Percentiles rank a stretch among this genome's conserved stretches.
phyloP scores from a whole-genome alignment of 768 basidiomycete species.

The Lentinula detonsa region DNA sequence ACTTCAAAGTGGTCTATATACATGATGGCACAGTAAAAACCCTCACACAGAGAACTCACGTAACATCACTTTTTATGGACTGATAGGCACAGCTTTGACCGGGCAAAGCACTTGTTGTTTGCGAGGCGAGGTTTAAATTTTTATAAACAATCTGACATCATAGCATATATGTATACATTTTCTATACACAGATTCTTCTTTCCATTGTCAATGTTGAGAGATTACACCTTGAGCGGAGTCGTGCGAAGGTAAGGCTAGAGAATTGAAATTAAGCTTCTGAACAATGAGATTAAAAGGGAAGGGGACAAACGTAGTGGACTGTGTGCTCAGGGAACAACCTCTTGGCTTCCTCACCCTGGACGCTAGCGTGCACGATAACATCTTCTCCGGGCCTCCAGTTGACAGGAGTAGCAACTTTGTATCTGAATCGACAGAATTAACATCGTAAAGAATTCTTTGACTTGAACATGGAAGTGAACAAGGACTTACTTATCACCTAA shows the following conservation, averaged over 20 bases:
- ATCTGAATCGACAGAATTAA: slow-evolving; percentile 11
- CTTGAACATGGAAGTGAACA: neutral
- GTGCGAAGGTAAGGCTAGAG: slow-evolving; percentile 84
- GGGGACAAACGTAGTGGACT: slow-evolving; percentile 63
- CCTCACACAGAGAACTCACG: no score
- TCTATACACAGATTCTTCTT: no score
- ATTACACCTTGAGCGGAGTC: slow-evolving; percentile 35
- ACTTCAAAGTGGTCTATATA: no score
- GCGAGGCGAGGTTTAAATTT: no score
- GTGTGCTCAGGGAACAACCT: slow-evolving; percentile 82
- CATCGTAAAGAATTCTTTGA: neutral
- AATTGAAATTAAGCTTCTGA: neutral
- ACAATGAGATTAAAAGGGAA: neutral
- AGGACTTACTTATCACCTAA: slow-evolving; percentile 61
- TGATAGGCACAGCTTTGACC: no score
- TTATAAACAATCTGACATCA: no score
- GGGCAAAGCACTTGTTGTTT: no score
- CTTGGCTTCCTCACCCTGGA: slow-evolving; percentile 85
- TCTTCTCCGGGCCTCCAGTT: slow-evolving; percentile 95
- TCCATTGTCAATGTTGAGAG: neutral
- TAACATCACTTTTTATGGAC: no score
- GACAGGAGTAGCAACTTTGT: slow-evolving; percentile 82
- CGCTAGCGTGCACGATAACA: slow-evolving; percentile 86
- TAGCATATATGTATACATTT: neutral
- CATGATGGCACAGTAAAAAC: no score